These are phyloP conservation scores for Pistacia atlantica DNA, from an alignment of 345 rosid genomes.

Conservation along the genomic window DNA sequence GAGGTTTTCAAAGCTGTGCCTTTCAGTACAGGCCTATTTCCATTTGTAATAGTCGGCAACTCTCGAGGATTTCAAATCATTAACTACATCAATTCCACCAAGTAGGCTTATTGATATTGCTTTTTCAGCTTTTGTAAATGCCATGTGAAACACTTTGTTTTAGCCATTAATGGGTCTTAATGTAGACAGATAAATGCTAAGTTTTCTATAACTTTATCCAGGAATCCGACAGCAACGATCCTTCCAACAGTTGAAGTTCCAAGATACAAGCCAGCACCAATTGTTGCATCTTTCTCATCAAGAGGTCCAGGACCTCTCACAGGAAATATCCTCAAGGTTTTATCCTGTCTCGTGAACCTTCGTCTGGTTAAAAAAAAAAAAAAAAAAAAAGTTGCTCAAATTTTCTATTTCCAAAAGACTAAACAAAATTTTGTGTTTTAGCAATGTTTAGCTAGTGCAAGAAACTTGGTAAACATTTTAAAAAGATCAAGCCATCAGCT, in stretches of 20 bases:
- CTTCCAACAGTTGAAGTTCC: slow-evolving; percentile 45
- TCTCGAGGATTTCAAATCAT: slow-evolving; percentile 49
- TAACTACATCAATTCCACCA: slow-evolving; percentile 55
- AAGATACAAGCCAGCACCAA: slow-evolving; percentile 62
- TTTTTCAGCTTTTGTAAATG: background rate
- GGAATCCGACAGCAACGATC: slow-evolving; percentile 62
- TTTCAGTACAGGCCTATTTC: slow-evolving; percentile 57
- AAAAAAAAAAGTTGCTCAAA: too few relatives aligned
- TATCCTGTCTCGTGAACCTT: too few relatives aligned
- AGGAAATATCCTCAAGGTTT: slow-evolving; percentile 79
- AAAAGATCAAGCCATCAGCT: too few relatives aligned
- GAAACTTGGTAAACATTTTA: too few relatives aligned
- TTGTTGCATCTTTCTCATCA: slow-evolving; percentile 78
- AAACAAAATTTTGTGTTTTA: too few relatives aligned
- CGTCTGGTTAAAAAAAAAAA: too few relatives aligned
- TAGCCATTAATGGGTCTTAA: too few relatives aligned
- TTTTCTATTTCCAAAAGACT: too few relatives aligned
- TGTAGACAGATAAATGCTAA: too few relatives aligned
- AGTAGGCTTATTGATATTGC: slow-evolving; percentile 34
- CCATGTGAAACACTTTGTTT: too few relatives aligned
- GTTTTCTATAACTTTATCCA: slow-evolving; percentile 12
- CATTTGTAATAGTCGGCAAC: slow-evolving; percentile 52
- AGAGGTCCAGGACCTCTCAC: slow-evolving; percentile 73
- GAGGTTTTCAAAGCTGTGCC: slow-evolving; percentile 35
- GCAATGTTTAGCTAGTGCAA: too few relatives aligned